Base-by-base conservation (phyloP, 345 rosid species). In the Eucalyptus curtisii region DNA sequence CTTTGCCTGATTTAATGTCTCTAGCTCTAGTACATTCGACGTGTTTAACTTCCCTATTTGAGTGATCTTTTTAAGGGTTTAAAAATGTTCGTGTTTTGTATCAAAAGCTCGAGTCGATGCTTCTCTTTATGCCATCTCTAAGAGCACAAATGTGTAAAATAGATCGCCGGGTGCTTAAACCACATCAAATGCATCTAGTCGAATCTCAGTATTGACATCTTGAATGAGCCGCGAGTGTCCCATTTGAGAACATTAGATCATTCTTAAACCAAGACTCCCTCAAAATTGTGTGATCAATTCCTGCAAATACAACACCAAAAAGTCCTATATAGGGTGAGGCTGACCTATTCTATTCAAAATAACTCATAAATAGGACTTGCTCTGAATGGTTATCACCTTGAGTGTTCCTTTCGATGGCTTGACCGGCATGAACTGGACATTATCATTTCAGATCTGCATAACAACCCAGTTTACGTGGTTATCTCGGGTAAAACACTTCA, bases 11-110 rank as follows among this genome's bases (percentile, higher is more conserved):
- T 71, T 9, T 19, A 44, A 71, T 33, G 27, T 37, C 81, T 37
- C 0, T 0, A 37, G 3, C 22, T 37, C 1, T 10, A 0, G 44
- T 12, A 71, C 0, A 19, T 71, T 37, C 0, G 4, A 71, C 0
- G 3, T 19, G 25, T 10, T 10, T 17, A 71, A 17, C 13, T 71
- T 71, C 24, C 25, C 13, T 68, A 68, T 66, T 37, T 7, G 19
- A 64, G 17, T 17, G 76, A 64, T 64, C 40, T 61, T 13, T 61
- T 30, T 49, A 30, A 30, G 71, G 76, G 37, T n/a, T 7, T n/a
- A 9, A 33, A 17, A 33, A 4, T 15, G 25, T 68, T 68, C 0
- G 4, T 17, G 5, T 33, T 33, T 3, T 37, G 11, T 33, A 17
- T 71, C 44, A 22, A 71, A 71, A 31, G 25, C 81, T 6, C 2